phyloP scores from a whole-genome alignment of 257 asterid genomes.

The Plectranthus barbatus region DNA sequence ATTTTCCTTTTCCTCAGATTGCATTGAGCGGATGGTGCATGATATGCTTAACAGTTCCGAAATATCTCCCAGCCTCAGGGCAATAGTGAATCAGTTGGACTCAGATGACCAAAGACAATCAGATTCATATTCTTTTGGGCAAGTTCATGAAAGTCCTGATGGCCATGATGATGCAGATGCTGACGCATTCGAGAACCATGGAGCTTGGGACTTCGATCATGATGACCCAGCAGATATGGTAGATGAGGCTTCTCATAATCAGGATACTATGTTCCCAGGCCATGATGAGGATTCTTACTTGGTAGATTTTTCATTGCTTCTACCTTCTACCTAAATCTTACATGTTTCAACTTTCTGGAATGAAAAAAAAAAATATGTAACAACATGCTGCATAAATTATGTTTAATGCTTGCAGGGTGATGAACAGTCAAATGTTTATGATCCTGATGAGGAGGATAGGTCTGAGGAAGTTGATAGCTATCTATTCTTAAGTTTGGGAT shows the following conservation, averaged over 20 bases:
- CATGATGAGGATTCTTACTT: constrained; percentile 42
- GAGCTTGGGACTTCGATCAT: constrained; percentile 59
- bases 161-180: constrained; percentile 29
- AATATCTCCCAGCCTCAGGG: constrained; percentile 79
- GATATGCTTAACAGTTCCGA: constrained; percentile 49
- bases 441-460: constrained; percentile 47
- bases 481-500: constrained; percentile 68
- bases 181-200: constrained; percentile 41
- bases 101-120: constrained; percentile 51
- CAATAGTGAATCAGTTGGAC: constrained; percentile 54
- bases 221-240: constrained; percentile 50
- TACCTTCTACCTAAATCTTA: neutral
- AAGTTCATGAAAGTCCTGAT: constrained; percentile 29
- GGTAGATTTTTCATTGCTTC: constrained; percentile 21
- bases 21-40: constrained; percentile 58
- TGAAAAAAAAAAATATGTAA: neutral
- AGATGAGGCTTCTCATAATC: constrained; percentile 48
- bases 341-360: neutral
- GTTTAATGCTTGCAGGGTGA: constrained; percentile 39
- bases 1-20: constrained; percentile 33
- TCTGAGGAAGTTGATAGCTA: constrained; percentile 69
- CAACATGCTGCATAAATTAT: constrained; percentile 8
- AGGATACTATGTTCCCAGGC: constrained; percentile 35
- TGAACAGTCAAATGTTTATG: constrained; percentile 34
- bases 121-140: constrained; percentile 39